Evolutionary conservation across 106 monocot species (phyloP).

Genomic region (Dactylorhiza incarnata): DNA sequence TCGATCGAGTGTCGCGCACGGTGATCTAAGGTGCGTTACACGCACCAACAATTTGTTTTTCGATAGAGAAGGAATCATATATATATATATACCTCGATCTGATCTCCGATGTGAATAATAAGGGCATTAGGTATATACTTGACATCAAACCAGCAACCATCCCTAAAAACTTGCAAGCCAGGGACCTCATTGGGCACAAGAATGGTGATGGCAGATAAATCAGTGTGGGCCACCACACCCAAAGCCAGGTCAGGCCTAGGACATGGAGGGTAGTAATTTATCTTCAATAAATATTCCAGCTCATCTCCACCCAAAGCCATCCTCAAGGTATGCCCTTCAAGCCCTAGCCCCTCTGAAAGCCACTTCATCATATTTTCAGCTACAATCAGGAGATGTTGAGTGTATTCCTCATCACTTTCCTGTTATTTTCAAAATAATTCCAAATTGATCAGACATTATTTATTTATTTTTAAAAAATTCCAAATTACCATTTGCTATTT

Average conservation of each 20-base stretch:
- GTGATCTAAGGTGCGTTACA: too few relatives aligned
- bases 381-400: conserved; percentile 24
- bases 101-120: conserved; percentile 77
- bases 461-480: too few relatives aligned
- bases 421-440: conserved; percentile 9
- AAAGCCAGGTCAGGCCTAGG: conserved; percentile 67
- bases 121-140: conserved; percentile 54
- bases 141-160: conserved; percentile 60
- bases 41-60: too few relatives aligned
- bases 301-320: conserved; percentile 47
- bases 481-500: too few relatives aligned
- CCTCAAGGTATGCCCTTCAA: conserved; percentile 36
- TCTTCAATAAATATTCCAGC: conserved; percentile 48
- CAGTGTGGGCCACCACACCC: conserved; percentile 72
- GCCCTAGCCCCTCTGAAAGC: conserved; percentile 46
- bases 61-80: background rate
- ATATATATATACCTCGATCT: conserved; percentile 85
- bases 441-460: too few relatives aligned
- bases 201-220: conserved; percentile 65
- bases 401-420: conserved; percentile 57
- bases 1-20: too few relatives aligned
- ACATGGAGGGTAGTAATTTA: conserved; percentile 89
- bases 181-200: conserved; percentile 78
- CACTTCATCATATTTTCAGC: conserved; percentile 33
- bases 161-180: conserved; percentile 76